Conservation (phyloP, 2,329 filamentous ascomycete genomes). For the Hirsutella minnesotensis region DNA sequence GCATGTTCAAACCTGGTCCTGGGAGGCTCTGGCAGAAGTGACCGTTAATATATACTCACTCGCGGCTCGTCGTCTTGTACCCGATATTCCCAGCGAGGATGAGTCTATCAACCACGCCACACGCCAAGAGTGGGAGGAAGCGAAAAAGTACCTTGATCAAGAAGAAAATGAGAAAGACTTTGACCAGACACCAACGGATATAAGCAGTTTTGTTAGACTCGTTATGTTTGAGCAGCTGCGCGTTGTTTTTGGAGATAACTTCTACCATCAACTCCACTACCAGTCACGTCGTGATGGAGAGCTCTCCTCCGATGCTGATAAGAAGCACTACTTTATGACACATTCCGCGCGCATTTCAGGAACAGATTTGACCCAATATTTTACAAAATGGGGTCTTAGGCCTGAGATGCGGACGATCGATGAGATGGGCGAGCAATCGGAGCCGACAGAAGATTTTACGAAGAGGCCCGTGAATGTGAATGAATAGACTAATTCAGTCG, state of each 20-base stretch:
- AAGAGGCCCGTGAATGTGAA: no score
- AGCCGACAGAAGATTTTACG: not conserved
- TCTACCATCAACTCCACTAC: not conserved
- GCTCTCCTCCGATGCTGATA: not conserved
- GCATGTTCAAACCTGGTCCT: conserved; percentile 1
- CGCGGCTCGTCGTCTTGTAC: not conserved
- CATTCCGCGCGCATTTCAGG: not conserved
- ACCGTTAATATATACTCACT: conserved; percentile 4
- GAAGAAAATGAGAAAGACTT: not conserved
- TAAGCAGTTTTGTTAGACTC: not conserved
- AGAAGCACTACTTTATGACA: conserved; percentile 1
- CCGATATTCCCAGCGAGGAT: not conserved
- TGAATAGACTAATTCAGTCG: no score
- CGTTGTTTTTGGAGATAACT: not conserved
- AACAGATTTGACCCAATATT: not conserved
- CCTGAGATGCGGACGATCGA: not conserved
- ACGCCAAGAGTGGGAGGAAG: conserved; percentile 1
- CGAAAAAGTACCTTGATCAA: conserved; percentile 1
- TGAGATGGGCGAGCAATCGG: not conserved
- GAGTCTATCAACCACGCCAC: not conserved
- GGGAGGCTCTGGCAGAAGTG: not conserved
- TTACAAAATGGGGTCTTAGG: not conserved
- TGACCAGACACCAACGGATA: no score
- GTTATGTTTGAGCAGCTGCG: conserved; percentile 2
- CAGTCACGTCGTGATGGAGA: not conserved